These are phyloP conservation scores for Porphyrellus cyaneotinctus DNA, from an alignment of 768 basidiomycete genomes.

Conservation along the genomic window DNA sequence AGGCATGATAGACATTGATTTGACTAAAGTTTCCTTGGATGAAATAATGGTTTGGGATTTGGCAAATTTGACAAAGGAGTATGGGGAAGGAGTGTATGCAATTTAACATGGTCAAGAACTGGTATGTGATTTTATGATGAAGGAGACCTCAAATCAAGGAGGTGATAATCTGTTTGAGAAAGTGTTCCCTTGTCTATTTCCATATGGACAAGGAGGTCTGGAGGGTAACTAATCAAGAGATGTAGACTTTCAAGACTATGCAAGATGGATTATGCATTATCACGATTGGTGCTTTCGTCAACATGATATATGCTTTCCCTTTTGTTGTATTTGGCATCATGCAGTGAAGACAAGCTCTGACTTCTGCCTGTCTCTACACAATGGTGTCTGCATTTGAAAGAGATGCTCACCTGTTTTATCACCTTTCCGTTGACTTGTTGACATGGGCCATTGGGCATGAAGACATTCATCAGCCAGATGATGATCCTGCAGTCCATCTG, in stretches of 20 bases:
- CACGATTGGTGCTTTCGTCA: not conserved
- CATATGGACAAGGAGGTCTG: not conserved
- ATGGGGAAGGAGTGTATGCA: not conserved
- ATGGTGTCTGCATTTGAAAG: not conserved
- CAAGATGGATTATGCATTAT: not conserved
- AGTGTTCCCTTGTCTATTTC: not conserved
- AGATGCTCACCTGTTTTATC: not conserved
- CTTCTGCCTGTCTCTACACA: not conserved
- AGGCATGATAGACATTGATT: not conserved
- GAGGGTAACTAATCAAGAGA: not conserved
- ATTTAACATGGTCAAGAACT: not conserved
- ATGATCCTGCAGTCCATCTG: too few species aligned
- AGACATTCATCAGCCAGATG: too few species aligned
- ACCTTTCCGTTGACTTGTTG: too few species aligned
- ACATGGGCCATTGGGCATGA: too few species aligned
- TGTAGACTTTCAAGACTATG: not conserved
- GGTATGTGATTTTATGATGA: not conserved
- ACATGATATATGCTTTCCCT: not conserved
- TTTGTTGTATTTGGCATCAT: not conserved
- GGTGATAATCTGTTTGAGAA: not conserved
- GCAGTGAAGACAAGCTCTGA: not conserved
- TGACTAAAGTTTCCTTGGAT: not conserved
- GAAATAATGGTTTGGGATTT: not conserved
- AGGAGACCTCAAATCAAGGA: not conserved
- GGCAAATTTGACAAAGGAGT: not conserved